Conservation (phyloP, 139 green algal genomes). For the Deuterostichococcus epilithicus region DNA sequence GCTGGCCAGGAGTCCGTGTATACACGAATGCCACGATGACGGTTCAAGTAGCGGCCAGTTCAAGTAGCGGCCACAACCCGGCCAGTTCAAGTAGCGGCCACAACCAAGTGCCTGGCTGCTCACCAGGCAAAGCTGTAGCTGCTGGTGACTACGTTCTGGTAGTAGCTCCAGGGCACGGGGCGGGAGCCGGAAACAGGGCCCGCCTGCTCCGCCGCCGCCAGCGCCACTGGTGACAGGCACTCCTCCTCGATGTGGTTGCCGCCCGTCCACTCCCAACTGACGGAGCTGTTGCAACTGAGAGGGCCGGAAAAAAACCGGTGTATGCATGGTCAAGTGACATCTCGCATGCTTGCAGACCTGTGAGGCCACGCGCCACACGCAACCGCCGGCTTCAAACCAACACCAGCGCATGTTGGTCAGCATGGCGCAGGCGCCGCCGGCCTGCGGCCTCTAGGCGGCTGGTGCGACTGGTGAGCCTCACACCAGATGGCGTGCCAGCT, state of each 20-base stretch:
- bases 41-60: too few species aligned
- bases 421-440: too few species aligned
- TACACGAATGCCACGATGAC: neutral
- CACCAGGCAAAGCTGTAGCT: constrained; percentile 3
- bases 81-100: too few species aligned
- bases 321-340: too few species aligned
- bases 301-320: neutral
- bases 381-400: too few species aligned
- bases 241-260: constrained; percentile 23
- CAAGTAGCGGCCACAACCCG: too few species aligned
- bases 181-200: neutral
- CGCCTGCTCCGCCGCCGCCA: neutral
- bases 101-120: neutral
- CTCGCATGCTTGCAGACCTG: too few species aligned
- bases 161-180: constrained; percentile 31
- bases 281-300: constrained; percentile 12
- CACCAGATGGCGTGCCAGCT: too few species aligned
- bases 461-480: too few species aligned
- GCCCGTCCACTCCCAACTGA: constrained; percentile 35
- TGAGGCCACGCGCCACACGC: too few species aligned
- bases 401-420: too few species aligned
- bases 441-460: too few species aligned
- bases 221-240: neutral
- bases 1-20: neutral
- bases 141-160: constrained; percentile 47